Evolutionary conservation across 148 eudicot species (phyloP), one percentile per base, ranked within the genome.

Genomic region (Rheum nobile): DNA sequence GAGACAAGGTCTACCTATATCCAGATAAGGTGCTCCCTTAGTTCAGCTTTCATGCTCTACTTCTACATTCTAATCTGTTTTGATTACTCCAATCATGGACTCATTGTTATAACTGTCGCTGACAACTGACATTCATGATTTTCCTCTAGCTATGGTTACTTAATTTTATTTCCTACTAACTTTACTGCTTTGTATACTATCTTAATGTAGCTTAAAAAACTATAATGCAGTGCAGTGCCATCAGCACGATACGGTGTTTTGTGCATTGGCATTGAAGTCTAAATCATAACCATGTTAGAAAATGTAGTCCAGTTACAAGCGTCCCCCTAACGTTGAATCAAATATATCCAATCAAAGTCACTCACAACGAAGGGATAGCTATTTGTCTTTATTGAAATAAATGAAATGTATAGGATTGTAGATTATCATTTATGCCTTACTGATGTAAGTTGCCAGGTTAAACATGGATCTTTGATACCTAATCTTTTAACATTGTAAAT

Each of bases 1-100:
- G 97, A 67, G 97, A 94, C 80, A 88, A 87, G 78, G 93, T 94
- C 41, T 89, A 94, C 59, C 90, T 94, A 17, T 96, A 94, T 80
- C 97, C 97, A 12, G 89, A 91, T 77, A 91, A 91, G 97, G 97
- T 93, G 70, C 5, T 42, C 3, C 8, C 2, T 17, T 21, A 11
- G 0, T 52, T 32, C 69, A 63, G 1, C 11, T 63, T 32, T 2
- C 13, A 1, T 32, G n/a, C 12, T 63, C 17, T 63, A 63, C 17
- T 29, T 63, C 21, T 14, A 16, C 8, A 63, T 32, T 63, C 38
- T 32, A 31, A 63, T 63, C 69, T 63, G 39, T 32, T 13, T 32
- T 63, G 32, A 13, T 63, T 32, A 11, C 31, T 63, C 38, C 32
- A 28, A 59, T 59, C 67, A 59, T 29, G 11, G 34, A 59, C 67